These are phyloP conservation scores for Colletotrichum tabaci DNA, from an alignment of 2,329 filamentous ascomycete species.

Conservation along the genomic window DNA sequence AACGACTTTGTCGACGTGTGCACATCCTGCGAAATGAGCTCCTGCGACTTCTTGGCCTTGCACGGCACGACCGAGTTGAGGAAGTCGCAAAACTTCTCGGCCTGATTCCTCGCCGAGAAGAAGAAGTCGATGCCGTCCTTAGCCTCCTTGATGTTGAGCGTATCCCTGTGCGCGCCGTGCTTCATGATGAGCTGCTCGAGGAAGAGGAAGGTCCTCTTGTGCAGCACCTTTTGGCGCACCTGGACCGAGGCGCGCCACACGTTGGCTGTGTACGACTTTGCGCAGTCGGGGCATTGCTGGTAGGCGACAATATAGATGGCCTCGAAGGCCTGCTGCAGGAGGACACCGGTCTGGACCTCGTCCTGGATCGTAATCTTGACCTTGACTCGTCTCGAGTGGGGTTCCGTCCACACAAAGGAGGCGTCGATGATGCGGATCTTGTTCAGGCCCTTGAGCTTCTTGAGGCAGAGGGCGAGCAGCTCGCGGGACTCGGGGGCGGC, in stretches of 20 bases:
- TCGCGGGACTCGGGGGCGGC: slow-evolving; percentile 91
- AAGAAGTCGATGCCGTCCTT: slow-evolving; percentile 98
- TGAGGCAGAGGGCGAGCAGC: slow-evolving; percentile 90
- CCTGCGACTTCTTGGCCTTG: slow-evolving; percentile 81
- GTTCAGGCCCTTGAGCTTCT: slow-evolving; percentile 86
- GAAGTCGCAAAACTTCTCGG: slow-evolving; percentile 94
- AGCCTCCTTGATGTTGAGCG: slow-evolving; percentile 98
- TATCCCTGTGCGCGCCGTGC: slow-evolving; percentile 90
- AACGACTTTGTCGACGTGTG: slow-evolving; percentile 93
- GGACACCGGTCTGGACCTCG: slow-evolving; percentile 72
- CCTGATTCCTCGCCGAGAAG: slow-evolving; percentile 90
- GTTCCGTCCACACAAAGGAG: slow-evolving; percentile 98
- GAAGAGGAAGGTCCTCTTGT: slow-evolving; percentile 82
- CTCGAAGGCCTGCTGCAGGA: slow-evolving; percentile 94
- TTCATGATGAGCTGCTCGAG: slow-evolving; percentile 97
- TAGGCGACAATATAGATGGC: slow-evolving; percentile 91
- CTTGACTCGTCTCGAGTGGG: slow-evolving; percentile 91
- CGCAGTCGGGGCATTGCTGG: slow-evolving; percentile 95
- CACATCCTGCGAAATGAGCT: slow-evolving; percentile 92
- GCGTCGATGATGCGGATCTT: slow-evolving; percentile 97
- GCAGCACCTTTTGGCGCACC: slow-evolving; percentile 95
- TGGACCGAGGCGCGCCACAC: slow-evolving; percentile 95
- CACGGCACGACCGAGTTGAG: slow-evolving; percentile 85
- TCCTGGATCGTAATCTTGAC: slow-evolving; percentile 96
- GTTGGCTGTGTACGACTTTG: slow-evolving; percentile 96